Evolutionary conservation across 1,284 basidiomycete genomes (phyloP).

Genomic region (Rhodotorula sp.): DNA sequence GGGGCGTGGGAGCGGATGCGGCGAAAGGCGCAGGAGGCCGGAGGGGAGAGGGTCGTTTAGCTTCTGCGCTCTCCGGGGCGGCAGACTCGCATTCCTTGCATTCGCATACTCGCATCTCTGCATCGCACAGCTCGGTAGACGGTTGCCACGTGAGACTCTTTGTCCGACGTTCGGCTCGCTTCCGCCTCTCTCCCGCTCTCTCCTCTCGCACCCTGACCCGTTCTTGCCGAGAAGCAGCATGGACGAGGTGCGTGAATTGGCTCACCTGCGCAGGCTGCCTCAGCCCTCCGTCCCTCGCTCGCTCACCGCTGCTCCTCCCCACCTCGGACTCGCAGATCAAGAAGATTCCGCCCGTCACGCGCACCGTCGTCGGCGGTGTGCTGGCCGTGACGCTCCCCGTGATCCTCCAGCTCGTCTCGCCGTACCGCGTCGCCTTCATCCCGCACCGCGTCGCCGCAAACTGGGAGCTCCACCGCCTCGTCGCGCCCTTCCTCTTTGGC

Average conservation of each 20-base stretch:
- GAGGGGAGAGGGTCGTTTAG: background rate
- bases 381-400: constrained; percentile 65
- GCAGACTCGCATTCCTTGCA: background rate
- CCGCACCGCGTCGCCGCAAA: constrained; percentile 49
- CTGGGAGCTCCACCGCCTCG: constrained; percentile 70
- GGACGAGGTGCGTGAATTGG: constrained; percentile 9
- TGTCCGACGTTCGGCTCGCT: background rate
- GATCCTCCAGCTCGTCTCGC: constrained; percentile 61
- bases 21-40: background rate
- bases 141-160: background rate
- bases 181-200: background rate
- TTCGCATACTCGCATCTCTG: background rate
- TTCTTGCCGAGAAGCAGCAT: background rate
- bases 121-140: background rate
- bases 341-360: constrained; percentile 83
- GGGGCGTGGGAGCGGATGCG: constrained; percentile 19
- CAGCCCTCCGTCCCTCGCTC: background rate
- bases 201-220: background rate
- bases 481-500: constrained; percentile 75
- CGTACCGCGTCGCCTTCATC: constrained; percentile 63
- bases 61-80: background rate
- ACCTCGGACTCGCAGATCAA: constrained; percentile 55
- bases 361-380: constrained; percentile 66
- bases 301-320: background rate
- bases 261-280: no score